Evolutionary conservation across 805 yeast genomes (phyloP), one percentile per base, ranked within the genome.

Genomic region (Spathaspora passalidarum): DNA sequence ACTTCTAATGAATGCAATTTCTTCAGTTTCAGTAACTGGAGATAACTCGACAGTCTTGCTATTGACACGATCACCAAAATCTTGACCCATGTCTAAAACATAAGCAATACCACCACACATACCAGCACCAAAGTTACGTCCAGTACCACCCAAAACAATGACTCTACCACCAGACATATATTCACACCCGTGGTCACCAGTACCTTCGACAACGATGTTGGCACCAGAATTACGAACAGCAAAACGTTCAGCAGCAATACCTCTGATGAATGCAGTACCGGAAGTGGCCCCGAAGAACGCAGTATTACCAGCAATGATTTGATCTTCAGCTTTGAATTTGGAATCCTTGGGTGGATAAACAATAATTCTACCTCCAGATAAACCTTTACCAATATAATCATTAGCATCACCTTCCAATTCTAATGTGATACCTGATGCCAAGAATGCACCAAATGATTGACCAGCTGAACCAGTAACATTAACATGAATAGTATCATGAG

Each of bases 151-250:
- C 56, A 92, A 79, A 40, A 92, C 90, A 62, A 92, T 89, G 51
- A 94, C 96, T 59, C 98, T 82, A 65, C 99, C 99, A 66, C 99
- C 98, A 56, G 98, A 91, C 99, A 92, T 92, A 73, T 92, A 92
- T 72, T 92, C 99, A 73, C 97, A 92, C 43, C 99, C 99, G 66
- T 92, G 97, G 67, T 92, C 97, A 74, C 99, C 99, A 53, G 88
- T 84, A 62, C 96, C 97, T 70, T 92, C 99, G 54, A 89, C 90
- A 51, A 94, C 97, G 53, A 96, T 94, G 46, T 86, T 86, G 37
- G 98, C 98, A 68, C 99, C 99, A 23, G 98, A 94, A 79, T 92
- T 92, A 76, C 99, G 87, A 49, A 92, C 99, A 16, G 96, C 96
- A 66, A 92, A 92, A 69, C 99, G 84, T 76, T 92, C 99, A 53